Evolutionary conservation across 371 early-diverging fungal genomes (phyloP).

Genomic region (Blakeslea trispora): DNA sequence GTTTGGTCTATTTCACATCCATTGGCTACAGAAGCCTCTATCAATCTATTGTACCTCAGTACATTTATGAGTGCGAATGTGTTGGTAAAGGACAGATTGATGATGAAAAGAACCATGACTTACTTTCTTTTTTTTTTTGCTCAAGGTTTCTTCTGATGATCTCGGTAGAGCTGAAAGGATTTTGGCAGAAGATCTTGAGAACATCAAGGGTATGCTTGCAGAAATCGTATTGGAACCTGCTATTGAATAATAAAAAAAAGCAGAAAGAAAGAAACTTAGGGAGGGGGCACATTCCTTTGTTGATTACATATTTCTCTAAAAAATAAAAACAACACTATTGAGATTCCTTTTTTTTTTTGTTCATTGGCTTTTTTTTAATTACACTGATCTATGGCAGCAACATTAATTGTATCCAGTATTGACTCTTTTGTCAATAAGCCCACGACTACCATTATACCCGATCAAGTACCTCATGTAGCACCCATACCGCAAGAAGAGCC

Average conservation of each 20-base stretch:
- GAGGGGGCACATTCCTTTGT: too few relatives aligned
- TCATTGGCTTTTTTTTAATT: not conserved
- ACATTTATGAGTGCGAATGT: conserved; percentile 76
- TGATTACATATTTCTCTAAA: not conserved
- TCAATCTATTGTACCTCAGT: conserved; percentile 71
- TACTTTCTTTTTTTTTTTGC: not conserved
- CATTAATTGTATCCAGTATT: not conserved
- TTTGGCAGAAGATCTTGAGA: conserved; percentile 34
- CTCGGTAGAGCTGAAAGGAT: conserved; percentile 40
- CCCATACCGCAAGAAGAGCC: not conserved
- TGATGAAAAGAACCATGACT: not conserved
- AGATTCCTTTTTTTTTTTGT: not conserved
- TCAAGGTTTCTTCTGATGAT: conserved; percentile 40
- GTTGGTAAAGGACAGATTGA: conserved; percentile 45
- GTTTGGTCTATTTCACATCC: conserved; percentile 77
- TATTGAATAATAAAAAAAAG: not conserved
- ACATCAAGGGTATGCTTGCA: conserved; percentile 35
- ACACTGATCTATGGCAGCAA: not conserved
- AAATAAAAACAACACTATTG: not conserved
- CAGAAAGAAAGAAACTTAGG: not conserved
- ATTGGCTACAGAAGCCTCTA: conserved; percentile 56
- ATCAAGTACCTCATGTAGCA: too few relatives aligned
- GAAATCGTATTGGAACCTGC: conserved; percentile 38
- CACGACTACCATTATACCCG: not conserved
- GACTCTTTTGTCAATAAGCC: not conserved